Evolutionary conservation across 2,329 filamentous ascomycete genomes (phyloP).

Genomic region (Exophiala alcalophila): DNA sequence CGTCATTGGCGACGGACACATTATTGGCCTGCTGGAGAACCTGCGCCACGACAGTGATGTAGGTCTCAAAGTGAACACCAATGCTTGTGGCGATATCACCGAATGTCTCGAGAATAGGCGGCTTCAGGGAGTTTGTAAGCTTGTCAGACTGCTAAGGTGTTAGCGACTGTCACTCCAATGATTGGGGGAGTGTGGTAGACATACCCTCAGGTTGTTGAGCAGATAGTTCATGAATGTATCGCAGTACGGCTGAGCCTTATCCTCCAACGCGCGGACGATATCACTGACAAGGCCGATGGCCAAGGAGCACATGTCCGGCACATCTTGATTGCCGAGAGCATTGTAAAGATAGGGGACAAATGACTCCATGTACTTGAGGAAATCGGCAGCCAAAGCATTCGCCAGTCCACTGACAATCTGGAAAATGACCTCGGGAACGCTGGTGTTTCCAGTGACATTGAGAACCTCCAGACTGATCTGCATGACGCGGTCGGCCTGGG

Average conservation of each 20-base stretch:
- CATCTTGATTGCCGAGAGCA: conserved; percentile 91
- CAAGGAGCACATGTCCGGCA: conserved; percentile 90
- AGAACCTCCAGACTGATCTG: conserved; percentile 79
- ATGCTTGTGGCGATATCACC: conserved; percentile 97
- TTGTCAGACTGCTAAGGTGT: conserved; percentile 62
- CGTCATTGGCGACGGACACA: conserved; percentile 74
- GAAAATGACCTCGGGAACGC: conserved; percentile 90
- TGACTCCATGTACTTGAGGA: conserved; percentile 95
- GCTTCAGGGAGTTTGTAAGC: conserved; percentile 96
- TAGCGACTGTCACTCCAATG: conserved; percentile 37
- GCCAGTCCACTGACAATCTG: conserved; percentile 88
- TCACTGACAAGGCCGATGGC: conserved; percentile 97
- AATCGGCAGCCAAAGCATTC: conserved; percentile 86
- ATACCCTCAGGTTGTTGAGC: conserved; percentile 73
- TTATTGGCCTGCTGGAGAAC: conserved; percentile 89
- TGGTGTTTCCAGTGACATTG: conserved; percentile 76
- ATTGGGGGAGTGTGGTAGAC: conserved; percentile 49
- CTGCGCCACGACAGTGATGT: conserved; percentile 85
- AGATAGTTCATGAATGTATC: conserved; percentile 98
- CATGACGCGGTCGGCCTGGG: conserved; percentile 93
- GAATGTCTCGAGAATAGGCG: conserved; percentile 95
- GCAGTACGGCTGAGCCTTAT: conserved; percentile 90
- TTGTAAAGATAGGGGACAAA: conserved; percentile 92
- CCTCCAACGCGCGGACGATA: conserved; percentile 85
- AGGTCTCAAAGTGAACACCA: conserved; percentile 84